Conservation (phyloP, 2,329 filamentous ascomycete genomes). For the Thielaviopsis cerberus region DNA sequence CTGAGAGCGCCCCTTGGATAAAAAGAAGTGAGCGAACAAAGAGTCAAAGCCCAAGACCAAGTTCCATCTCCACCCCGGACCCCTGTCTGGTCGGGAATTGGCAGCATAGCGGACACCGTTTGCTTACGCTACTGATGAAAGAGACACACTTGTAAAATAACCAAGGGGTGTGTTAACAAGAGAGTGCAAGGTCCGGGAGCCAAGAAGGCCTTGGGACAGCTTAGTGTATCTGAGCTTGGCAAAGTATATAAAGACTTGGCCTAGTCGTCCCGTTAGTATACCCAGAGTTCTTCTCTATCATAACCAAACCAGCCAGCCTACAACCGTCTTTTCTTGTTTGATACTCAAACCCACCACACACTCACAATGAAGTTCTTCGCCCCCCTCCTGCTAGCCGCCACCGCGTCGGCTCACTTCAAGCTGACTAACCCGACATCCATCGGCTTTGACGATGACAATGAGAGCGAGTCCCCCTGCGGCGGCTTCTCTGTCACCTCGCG, state of each 20-base stretch:
- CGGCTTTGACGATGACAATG: constrained; percentile 10
- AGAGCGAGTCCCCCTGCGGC: constrained; percentile 9
- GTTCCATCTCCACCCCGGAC: too few species aligned
- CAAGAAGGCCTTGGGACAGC: neutral
- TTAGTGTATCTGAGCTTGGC: neutral
- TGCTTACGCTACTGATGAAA: too few species aligned
- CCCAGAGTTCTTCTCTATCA: neutral
- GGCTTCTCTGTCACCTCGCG: constrained; percentile 10
- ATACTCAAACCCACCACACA: neutral
- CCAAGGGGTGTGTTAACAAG: too few species aligned
- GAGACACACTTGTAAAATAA: too few species aligned
- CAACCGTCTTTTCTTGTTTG: neutral
- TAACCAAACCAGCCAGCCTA: neutral
- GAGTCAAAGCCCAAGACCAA: neutral
- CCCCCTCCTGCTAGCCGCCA: constrained; percentile 8
- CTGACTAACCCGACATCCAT: constrained; percentile 10
- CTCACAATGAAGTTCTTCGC: constrained; percentile 10
- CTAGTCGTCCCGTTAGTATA: neutral
- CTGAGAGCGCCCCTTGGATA: neutral
- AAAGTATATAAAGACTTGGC: neutral
- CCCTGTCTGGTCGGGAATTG: too few species aligned
- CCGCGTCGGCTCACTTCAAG: constrained; percentile 10
- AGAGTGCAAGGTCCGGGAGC: neutral
- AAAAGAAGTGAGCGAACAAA: neutral
- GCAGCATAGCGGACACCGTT: too few species aligned